A percentile compares a stretch with the other conserved stretches of the same genome.
Evolutionary conservation across 306 rosid species (phyloP).

Genomic region (Datisca glomerata): DNA sequence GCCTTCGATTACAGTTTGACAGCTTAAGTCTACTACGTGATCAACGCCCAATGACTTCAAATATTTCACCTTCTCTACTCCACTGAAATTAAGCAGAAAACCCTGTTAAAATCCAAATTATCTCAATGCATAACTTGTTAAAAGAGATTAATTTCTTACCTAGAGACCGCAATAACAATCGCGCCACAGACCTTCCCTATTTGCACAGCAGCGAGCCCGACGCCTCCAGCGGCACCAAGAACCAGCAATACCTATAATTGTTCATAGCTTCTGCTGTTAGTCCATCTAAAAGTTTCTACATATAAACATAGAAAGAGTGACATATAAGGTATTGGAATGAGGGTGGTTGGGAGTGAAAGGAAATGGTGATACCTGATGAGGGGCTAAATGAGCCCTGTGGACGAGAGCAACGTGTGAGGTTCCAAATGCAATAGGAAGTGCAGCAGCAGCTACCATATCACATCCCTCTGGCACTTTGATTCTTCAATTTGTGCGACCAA

Average conservation of each 20-base stretch:
- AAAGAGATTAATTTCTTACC: too few species aligned
- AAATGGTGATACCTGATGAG: conserved; percentile 49
- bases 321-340: conserved; percentile 3
- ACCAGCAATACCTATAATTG: conserved; percentile 61
- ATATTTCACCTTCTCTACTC: conserved; percentile 65
- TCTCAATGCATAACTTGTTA: too few species aligned
- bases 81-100: too few species aligned
- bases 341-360: not conserved
- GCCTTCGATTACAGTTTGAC: conserved; percentile 47
- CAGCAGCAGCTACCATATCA: conserved; percentile 77
- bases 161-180: conserved; percentile 82
- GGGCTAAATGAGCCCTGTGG: conserved; percentile 58
- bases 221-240: conserved; percentile 97
- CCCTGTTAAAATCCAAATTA: too few species aligned
- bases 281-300: not conserved
- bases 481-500: conserved; percentile 27
- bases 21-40: conserved; percentile 73
- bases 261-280: conserved; percentile 1
- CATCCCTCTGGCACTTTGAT: conserved; percentile 71
- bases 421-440: conserved; percentile 85
- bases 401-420: conserved; percentile 86
- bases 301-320: conserved; percentile 1
- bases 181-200: conserved; percentile 84
- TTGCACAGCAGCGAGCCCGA: conserved; percentile 88
- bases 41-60: conserved; percentile 69